Evolutionary conservation across 345 rosid species (phyloP).

Genomic region (Salix purpurea): DNA sequence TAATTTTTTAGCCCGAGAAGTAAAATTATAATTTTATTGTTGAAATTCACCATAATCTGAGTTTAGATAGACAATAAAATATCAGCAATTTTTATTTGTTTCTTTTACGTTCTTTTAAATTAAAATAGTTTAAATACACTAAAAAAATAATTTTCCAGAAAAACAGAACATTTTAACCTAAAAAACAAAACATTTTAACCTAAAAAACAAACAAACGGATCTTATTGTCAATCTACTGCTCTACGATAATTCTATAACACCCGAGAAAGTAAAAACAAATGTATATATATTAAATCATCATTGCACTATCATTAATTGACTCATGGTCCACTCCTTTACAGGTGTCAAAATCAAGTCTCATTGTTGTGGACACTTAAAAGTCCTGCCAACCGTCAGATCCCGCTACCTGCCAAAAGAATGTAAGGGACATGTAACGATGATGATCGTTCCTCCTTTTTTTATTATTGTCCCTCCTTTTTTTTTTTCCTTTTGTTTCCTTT

Average conservation of each 20-base stretch:
- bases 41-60: too few relatives aligned
- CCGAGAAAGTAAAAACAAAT: constrained; percentile 29
- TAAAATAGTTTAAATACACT: too few relatives aligned
- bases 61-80: too few relatives aligned
- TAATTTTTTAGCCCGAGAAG: too few relatives aligned
- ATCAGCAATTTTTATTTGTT: too few relatives aligned
- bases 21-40: too few relatives aligned
- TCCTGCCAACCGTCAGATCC: constrained; percentile 37
- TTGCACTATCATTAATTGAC: constrained; percentile 42
- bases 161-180: too few relatives aligned
- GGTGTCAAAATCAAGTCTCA: constrained; percentile 22
- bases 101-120: too few relatives aligned
- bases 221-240: too few relatives aligned
- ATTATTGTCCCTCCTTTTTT: background rate
- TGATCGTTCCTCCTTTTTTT: background rate
- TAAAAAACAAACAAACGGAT: too few relatives aligned
- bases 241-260: background rate
- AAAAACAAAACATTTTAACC: too few relatives aligned
- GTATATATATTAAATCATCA: constrained; percentile 45
- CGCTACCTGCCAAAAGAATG: background rate
- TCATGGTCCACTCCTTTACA: constrained; percentile 17
- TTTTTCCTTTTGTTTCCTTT: constrained; percentile 13
- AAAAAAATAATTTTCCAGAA: too few relatives aligned
- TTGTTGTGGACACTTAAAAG: constrained; percentile 8
- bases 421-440: constrained; percentile 12